phyloP scores from a whole-genome alignment of 2,329 filamentous ascomycete species.

The Sporothrix curviconia region DNA sequence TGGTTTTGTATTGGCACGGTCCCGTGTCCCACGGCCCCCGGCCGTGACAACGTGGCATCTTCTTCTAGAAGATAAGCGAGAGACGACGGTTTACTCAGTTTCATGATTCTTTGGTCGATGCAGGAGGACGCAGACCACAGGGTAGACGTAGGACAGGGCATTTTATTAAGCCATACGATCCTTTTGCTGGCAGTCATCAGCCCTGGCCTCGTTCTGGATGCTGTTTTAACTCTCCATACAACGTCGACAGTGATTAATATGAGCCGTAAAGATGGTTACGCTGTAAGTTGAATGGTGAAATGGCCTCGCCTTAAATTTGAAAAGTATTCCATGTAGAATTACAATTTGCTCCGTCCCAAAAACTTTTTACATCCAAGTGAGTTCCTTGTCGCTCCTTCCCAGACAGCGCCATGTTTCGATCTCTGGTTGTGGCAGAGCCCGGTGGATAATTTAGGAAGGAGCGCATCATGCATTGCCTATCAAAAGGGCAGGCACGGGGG shows the following conservation, averaged over 20 bases:
- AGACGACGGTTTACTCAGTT: neutral
- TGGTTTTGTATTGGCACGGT: neutral
- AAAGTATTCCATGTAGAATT: too few species aligned
- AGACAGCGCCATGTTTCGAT: neutral
- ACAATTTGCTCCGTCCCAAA: too few species aligned
- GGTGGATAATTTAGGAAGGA: neutral
- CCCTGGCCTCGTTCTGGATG: too few species aligned
- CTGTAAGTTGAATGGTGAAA: too few species aligned
- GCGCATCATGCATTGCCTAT: neutral
- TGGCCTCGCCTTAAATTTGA: too few species aligned
- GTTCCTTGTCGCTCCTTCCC: neutral
- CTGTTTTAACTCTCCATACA: too few species aligned
- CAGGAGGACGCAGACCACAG: neutral
- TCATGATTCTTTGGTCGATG: constrained; percentile 3
- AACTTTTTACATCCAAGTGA: too few species aligned
- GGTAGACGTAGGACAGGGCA: too few species aligned
- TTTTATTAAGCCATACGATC: too few species aligned
- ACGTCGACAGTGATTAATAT: too few species aligned
- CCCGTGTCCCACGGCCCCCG: neutral
- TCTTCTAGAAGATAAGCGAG: neutral
- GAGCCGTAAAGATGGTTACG: too few species aligned
- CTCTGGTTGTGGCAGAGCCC: neutral
- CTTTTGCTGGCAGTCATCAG: too few species aligned
- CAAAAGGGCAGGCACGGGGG: neutral
- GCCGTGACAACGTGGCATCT: neutral